Evolutionary conservation across 2,329 filamentous ascomycete genomes (phyloP).

Genomic region (Pestalotiopsis sp.): DNA sequence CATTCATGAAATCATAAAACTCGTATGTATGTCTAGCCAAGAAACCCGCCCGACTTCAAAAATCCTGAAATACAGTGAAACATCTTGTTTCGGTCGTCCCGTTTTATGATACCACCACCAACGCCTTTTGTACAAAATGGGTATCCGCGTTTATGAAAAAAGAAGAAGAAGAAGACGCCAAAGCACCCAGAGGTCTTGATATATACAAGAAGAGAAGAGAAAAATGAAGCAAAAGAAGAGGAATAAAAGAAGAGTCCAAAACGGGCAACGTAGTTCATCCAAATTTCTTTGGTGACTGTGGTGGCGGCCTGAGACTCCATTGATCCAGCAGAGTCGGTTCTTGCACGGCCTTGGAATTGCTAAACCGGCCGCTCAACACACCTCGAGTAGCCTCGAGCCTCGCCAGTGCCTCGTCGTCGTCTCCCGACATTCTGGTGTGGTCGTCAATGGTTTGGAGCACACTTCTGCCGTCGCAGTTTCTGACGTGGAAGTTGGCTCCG

Average conservation of each 20-base stretch:
- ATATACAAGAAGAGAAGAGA: neutral
- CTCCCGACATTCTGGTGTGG: constrained; percentile 33
- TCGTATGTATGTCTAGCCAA: neutral
- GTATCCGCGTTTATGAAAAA: neutral
- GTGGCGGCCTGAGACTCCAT: constrained; percentile 29
- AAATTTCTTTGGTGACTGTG: neutral
- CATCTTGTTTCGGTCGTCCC: neutral
- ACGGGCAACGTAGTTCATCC: neutral
- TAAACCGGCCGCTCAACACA: constrained; percentile 40
- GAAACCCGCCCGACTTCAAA: neutral
- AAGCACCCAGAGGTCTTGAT: neutral
- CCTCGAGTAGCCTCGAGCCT: constrained; percentile 47
- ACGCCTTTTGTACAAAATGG: neutral
- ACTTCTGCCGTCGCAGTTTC: constrained; percentile 44
- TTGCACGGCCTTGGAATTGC: constrained; percentile 32
- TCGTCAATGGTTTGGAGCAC: constrained; percentile 47
- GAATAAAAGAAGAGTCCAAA: neutral
- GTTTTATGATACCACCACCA: neutral
- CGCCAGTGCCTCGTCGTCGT: constrained; percentile 35
- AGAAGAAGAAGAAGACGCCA: neutral
- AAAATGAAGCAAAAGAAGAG: neutral
- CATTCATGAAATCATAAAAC: neutral
- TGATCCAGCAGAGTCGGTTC: constrained; percentile 40
- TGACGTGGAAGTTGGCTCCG: constrained; percentile 47
- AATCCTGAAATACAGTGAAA: neutral